These are phyloP conservation scores for Solanum hybrid DNA, from an alignment of 305 asterid genomes.

Conservation along the genomic window DNA sequence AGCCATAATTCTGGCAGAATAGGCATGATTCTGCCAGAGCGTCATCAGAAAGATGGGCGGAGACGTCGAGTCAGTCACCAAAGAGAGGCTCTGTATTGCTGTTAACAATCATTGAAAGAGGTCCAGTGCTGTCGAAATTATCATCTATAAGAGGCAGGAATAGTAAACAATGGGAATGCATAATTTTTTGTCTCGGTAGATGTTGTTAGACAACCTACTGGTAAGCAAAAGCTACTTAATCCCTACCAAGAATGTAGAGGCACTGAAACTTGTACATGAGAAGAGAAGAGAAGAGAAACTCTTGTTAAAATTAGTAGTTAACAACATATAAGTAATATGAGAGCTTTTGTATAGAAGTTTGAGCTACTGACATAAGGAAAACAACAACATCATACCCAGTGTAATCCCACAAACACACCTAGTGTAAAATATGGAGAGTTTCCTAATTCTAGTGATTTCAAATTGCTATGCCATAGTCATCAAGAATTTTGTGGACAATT, in stretches of 20 bases:
- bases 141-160: neutral
- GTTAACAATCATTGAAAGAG: neutral
- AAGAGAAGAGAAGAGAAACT: neutral
- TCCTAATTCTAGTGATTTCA: neutral
- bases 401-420: neutral
- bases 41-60: neutral
- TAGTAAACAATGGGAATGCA: neutral
- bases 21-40: neutral
- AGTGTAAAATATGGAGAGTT: neutral
- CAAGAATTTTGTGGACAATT: neutral
- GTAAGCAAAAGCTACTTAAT: constrained; percentile 2
- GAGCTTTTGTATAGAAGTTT: neutral
- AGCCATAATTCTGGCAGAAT: neutral
- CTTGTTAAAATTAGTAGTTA: neutral
- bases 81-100: neutral
- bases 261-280: neutral
- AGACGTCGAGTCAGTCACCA: neutral
- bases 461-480: neutral
- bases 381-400: neutral
- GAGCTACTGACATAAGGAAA: neutral
- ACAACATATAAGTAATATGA: neutral
- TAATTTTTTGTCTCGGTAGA: neutral
- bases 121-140: neutral
- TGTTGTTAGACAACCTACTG: neutral
- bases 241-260: neutral